Percentiles rank a stretch among this genome's conserved stretches.
phyloP scores from a whole-genome alignment of 768 basidiomycete species.

The Serendipita indica region DNA sequence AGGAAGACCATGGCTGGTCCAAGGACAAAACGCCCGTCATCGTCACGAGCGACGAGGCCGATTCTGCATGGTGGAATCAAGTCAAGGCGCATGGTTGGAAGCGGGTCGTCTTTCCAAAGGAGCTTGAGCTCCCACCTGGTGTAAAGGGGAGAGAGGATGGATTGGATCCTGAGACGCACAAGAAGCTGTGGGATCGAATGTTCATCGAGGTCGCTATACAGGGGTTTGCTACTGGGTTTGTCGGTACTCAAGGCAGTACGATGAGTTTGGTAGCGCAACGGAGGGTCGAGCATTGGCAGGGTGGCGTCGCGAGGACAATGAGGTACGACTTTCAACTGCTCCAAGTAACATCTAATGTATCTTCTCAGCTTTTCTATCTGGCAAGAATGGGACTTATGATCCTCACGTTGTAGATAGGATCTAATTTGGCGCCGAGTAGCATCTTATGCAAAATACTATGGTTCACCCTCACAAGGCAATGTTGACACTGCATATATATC shows the following conservation, averaged over 20 bases:
- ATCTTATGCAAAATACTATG: no score
- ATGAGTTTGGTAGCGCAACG: slow-evolving; percentile 52
- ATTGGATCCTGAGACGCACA: slow-evolving; percentile 11
- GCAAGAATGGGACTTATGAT: neutral
- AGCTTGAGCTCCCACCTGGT: slow-evolving; percentile 24
- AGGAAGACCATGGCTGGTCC: slow-evolving; percentile 21
- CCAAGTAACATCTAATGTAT: neutral
- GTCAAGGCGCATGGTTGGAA: slow-evolving; percentile 39
- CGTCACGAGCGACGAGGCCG: slow-evolving; percentile 49
- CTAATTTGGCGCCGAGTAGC: no score
- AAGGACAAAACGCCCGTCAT: slow-evolving; percentile 26
- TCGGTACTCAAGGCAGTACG: slow-evolving; percentile 58
- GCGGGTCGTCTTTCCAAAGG: slow-evolving; percentile 24
- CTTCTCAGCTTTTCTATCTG: neutral
- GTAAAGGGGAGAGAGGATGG: slow-evolving; percentile 26
- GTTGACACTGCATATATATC: no score
- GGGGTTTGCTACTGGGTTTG: slow-evolving; percentile 48
- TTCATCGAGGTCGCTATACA: slow-evolving; percentile 61
- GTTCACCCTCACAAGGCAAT: no score
- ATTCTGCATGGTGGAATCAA: slow-evolving; percentile 44
- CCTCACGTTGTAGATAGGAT: no score
- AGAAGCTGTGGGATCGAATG: slow-evolving; percentile 43
- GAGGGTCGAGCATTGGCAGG: slow-evolving; percentile 53
- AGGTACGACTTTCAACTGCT: slow-evolving; percentile 34
- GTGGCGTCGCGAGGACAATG: slow-evolving; percentile 36